Evolutionary conservation across 202 grass and related monocot genomes (phyloP).

Genomic region (Brachypodium distachyon): DNA sequence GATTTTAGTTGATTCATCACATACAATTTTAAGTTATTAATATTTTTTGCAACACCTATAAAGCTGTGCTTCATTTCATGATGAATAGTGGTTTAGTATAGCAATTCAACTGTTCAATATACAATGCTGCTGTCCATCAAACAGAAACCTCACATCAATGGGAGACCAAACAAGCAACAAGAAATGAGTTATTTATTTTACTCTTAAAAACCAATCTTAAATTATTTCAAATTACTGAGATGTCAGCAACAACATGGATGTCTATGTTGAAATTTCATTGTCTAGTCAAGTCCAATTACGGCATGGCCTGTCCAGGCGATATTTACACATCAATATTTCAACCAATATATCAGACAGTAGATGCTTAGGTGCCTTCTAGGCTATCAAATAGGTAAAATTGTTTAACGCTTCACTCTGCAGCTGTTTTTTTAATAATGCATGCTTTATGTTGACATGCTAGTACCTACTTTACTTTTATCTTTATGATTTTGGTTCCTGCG

Average conservation of each 20-base stretch:
- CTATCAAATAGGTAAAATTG: not conserved
- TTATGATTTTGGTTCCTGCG: not conserved
- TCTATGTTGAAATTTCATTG: not conserved
- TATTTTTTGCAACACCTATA: not conserved
- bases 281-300: not conserved
- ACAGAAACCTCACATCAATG: not conserved
- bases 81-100: not conserved
- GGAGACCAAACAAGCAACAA: not conserved
- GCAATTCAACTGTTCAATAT: not conserved
- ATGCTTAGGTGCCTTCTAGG: not conserved
- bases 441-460: not conserved
- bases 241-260: not conserved
- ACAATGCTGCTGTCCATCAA: not conserved
- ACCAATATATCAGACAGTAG: conserved; percentile 1
- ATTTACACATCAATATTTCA: not conserved
- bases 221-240: not conserved
- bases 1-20: not conserved
- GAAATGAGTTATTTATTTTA: not conserved
- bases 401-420: not conserved
- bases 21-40: not conserved
- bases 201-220: not conserved
- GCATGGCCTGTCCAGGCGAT: not conserved
- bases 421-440: not conserved
- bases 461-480: conserved; percentile 3
- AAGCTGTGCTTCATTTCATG: no score